Evolutionary conservation across 2,329 filamentous ascomycete genomes (phyloP).

Genomic region (Fusarium lyarnte): DNA sequence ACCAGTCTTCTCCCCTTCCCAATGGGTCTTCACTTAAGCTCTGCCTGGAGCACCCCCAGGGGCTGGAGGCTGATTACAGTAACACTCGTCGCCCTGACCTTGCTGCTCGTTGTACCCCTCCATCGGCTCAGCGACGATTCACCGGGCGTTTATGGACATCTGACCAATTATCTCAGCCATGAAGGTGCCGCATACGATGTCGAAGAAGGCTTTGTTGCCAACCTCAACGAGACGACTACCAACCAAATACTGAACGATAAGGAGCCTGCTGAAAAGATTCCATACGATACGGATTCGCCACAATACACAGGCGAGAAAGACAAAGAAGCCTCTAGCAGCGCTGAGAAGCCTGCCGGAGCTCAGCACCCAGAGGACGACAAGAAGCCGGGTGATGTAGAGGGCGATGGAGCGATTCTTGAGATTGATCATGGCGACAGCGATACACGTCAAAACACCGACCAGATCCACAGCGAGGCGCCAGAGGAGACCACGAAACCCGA

Average conservation of each 20-base stretch:
- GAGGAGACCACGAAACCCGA: background rate
- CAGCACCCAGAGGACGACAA: background rate
- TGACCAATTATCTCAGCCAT: constrained; percentile 45
- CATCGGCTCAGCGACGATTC: constrained; percentile 44
- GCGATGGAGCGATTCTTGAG: constrained; percentile 1
- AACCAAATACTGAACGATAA: constrained; percentile 18
- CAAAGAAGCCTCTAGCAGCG: background rate
- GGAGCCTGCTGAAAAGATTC: constrained; percentile 5
- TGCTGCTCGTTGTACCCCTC: constrained; percentile 46
- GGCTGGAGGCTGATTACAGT: constrained; percentile 43
- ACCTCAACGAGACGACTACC: constrained; percentile 49
- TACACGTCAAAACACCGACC: background rate
- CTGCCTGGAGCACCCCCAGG: constrained; percentile 43
- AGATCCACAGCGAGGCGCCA: background rate
- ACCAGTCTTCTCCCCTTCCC: background rate
- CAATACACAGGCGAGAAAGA: constrained; percentile 23
- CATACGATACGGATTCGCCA: constrained; percentile 9
- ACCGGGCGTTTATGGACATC: constrained; percentile 45
- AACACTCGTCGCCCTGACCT: constrained; percentile 40
- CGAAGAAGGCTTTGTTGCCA: constrained; percentile 28
- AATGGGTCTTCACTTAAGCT: constrained; percentile 40
- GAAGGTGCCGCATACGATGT: constrained; percentile 50
- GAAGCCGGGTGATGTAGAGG: background rate
- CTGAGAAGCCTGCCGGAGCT: background rate
- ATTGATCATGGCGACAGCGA: background rate